Percentiles rank a stretch among this genome's conserved stretches.
phyloP scores from a whole-genome alignment of 441 rosid genomes.

The Pelargonium citronellum region DNA sequence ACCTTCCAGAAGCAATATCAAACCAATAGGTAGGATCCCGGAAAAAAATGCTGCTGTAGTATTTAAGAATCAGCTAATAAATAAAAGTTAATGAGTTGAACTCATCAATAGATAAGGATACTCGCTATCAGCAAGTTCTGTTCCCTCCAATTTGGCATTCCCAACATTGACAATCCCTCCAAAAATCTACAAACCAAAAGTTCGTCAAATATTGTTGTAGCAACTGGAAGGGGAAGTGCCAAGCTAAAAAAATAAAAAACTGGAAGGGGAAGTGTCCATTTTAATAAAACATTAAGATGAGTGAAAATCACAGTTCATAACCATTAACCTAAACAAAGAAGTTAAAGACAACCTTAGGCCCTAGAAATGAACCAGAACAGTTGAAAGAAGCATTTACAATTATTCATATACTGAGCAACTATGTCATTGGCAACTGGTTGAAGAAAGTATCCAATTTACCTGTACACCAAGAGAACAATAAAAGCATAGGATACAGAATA shows the following conservation, averaged over 20 bases:
- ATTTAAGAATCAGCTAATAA: not conserved
- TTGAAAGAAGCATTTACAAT: constrained; percentile 7
- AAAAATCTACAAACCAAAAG: constrained; percentile 46
- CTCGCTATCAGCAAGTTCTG: constrained; percentile 66
- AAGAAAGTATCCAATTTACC: constrained; percentile 35
- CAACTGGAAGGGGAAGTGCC: constrained; percentile 1
- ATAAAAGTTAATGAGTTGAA: not conserved
- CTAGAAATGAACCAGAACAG: not conserved
- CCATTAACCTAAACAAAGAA: constrained; percentile 7
- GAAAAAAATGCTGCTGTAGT: not conserved
- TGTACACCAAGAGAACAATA: constrained; percentile 93
- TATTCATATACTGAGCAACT: not conserved
- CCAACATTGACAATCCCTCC: constrained; percentile 95
- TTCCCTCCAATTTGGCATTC: constrained; percentile 48
- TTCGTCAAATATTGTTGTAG: constrained; percentile 1
- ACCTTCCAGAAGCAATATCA: not conserved
- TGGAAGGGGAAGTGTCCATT: not conserved
- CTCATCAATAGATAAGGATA: constrained; percentile 47
- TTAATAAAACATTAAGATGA: not conserved
- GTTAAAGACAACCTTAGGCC: not conserved
- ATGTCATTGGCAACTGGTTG: not conserved
- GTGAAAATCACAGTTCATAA: not conserved
- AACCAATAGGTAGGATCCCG: not conserved
- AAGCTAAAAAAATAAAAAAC: not conserved
- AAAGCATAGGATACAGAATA: constrained; percentile 79